These are phyloP conservation scores for Clonostachys rosea DNA, from an alignment of 2,329 filamentous ascomycete genomes.

Conservation along the genomic window DNA sequence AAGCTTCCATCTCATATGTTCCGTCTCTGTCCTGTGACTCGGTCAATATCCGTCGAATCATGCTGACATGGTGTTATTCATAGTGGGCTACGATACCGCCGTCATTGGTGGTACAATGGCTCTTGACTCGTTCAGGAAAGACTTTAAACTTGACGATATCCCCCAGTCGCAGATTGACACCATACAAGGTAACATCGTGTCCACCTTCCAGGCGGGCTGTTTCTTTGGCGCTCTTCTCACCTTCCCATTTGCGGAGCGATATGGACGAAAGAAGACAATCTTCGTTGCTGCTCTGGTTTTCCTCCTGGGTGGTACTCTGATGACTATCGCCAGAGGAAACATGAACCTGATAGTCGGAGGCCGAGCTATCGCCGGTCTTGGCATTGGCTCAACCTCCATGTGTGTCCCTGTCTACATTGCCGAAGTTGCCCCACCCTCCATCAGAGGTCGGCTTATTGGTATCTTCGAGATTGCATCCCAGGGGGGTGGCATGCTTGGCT, in stretches of 20 bases:
- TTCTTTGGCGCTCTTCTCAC: slow-evolving; percentile 31
- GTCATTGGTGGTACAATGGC: slow-evolving; percentile 34
- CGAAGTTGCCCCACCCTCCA: slow-evolving; percentile 39
- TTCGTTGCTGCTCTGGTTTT: slow-evolving; percentile 37
- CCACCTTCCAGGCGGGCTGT: slow-evolving; percentile 29
- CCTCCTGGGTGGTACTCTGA: slow-evolving; percentile 23
- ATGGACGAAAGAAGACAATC: slow-evolving; percentile 39
- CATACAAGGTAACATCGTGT: slow-evolving; percentile 31
- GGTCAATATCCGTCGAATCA: not conserved
- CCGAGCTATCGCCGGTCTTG: slow-evolving; percentile 45
- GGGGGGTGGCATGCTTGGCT: slow-evolving; percentile 28
- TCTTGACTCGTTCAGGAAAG: slow-evolving; percentile 25
- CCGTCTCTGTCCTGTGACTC: not conserved
- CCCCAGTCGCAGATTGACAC: slow-evolving; percentile 18
- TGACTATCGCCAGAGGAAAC: slow-evolving; percentile 23
- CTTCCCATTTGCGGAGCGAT: slow-evolving; percentile 41
- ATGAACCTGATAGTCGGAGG: slow-evolving; percentile 37
- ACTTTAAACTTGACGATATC: slow-evolving; percentile 21
- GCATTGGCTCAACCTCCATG: slow-evolving; percentile 43
- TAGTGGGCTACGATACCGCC: slow-evolving; percentile 28
- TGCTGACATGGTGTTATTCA: no score
- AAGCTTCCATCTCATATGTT: not conserved
- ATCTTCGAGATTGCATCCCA: slow-evolving; percentile 39
- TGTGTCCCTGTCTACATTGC: slow-evolving; percentile 38
- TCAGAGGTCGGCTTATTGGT: slow-evolving; percentile 44